Evolutionary conservation across 768 basidiomycete genomes (phyloP).

Genomic region (Boletus huronensis): DNA sequence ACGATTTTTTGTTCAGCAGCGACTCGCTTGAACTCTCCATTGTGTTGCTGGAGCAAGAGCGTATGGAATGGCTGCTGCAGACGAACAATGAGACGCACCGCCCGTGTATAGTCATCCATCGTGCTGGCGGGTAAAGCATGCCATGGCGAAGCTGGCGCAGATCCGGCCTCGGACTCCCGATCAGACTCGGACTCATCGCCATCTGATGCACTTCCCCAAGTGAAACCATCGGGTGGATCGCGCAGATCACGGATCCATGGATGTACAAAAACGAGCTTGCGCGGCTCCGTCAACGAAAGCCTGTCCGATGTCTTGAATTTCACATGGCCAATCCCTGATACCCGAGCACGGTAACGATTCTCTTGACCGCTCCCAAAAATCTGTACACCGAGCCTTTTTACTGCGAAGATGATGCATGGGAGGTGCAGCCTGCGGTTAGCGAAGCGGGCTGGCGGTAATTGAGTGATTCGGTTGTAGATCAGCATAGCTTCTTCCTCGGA

Average conservation of each 20-base stretch:
- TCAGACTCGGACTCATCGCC: not conserved
- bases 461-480: no score
- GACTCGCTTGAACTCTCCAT: conserved; percentile 17
- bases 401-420: no score
- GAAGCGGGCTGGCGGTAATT: conserved; percentile 2
- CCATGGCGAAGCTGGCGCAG: not conserved
- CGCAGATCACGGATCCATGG: conserved; percentile 13
- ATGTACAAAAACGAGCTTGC: conserved; percentile 4
- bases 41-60: conserved; percentile 3
- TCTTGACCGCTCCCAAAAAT: not conserved
- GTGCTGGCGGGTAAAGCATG: not conserved
- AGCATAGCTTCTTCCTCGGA: not conserved
- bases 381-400: not conserved
- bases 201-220: not conserved
- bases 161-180: no score
- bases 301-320: conserved; percentile 2
- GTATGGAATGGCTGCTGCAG: not conserved
- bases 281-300: not conserved
- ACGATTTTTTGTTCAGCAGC: conserved; percentile 4
- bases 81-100: not conserved
- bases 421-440: no score
- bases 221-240: not conserved
- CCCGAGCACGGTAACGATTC: conserved; percentile 2
- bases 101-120: not conserved
- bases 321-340: conserved; percentile 1